Evolutionary conservation across 2,329 filamentous ascomycete species (phyloP).

Genomic region (Ceratocystis papillata): DNA sequence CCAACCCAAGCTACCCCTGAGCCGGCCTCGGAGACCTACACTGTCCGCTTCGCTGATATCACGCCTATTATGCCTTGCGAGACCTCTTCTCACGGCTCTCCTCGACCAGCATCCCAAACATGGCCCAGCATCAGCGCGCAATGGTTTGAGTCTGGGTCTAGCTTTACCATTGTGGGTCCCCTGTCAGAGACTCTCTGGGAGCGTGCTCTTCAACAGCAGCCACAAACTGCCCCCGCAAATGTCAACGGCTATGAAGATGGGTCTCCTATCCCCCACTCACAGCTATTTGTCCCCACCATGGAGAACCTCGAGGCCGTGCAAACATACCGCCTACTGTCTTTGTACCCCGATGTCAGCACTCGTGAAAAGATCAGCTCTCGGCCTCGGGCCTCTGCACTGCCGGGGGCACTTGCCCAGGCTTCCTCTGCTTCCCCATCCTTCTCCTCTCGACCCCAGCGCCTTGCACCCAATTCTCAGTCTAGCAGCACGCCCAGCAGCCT

Average conservation of each 20-base stretch:
- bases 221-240: neutral
- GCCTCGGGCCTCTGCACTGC: neutral
- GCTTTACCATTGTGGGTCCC: slow-evolving; percentile 16
- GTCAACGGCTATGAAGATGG: neutral
- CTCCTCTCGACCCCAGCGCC: neutral
- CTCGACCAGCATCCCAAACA: neutral
- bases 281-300: slow-evolving; percentile 17
- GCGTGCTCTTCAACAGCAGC: slow-evolving; percentile 18
- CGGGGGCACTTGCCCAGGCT: neutral
- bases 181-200: slow-evolving; percentile 23
- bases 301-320: slow-evolving; percentile 23
- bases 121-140: neutral
- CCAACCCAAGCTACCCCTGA: neutral
- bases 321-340: slow-evolving; percentile 19
- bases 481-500: slow-evolving; percentile 2
- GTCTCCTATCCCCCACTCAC: neutral
- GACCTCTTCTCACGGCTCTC: neutral
- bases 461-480: neutral
- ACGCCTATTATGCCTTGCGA: slow-evolving; percentile 7
- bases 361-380: slow-evolving; percentile 10
- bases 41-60: slow-evolving; percentile 15
- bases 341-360: slow-evolving; percentile 18
- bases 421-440: neutral
- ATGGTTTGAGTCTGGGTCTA: slow-evolving; percentile 7
- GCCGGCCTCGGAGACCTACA: neutral